Conservation (phyloP, 768 basidiomycete genomes). For the Boletus bicolor region DNA sequence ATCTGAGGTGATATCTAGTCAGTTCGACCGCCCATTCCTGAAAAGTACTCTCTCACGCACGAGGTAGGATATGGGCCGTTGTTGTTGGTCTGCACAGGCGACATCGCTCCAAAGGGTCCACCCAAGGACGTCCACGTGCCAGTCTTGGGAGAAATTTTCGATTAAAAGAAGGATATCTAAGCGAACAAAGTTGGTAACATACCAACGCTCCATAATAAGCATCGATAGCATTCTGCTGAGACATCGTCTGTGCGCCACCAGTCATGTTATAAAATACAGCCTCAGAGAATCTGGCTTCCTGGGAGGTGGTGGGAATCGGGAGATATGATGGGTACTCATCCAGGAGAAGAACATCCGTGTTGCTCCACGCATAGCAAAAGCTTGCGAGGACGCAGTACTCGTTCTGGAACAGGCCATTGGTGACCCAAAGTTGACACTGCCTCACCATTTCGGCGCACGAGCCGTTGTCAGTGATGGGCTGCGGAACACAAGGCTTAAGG, state of each 20-base stretch:
- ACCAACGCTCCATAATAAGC: conserved; percentile 22
- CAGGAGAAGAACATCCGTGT: conserved; percentile 19
- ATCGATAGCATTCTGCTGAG: conserved; percentile 20
- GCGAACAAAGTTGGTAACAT: not conserved
- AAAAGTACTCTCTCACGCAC: not conserved
- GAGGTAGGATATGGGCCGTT: conserved; percentile 23
- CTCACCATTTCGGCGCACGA: conserved; percentile 17
- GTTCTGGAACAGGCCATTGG: conserved; percentile 24
- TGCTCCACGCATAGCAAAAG: conserved; percentile 24
- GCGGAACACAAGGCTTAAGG: conserved; percentile 15
- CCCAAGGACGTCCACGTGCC: conserved; percentile 7
- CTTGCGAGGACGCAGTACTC: conserved; percentile 24
- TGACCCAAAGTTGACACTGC: conserved; percentile 21
- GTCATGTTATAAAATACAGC: conserved; percentile 22
- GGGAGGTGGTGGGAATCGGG: conserved; percentile 7
- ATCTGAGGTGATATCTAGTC: conserved; percentile 1
- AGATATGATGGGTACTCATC: conserved; percentile 12
- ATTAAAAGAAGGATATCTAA: not conserved
- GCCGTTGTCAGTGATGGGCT: conserved; percentile 21
- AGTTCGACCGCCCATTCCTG: not conserved
- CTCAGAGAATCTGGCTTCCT: conserved; percentile 15
- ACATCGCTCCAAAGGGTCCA: conserved; percentile 6
- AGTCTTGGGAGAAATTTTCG: conserved; percentile 2
- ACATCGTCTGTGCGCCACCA: conserved; percentile 14
- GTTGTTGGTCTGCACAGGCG: conserved; percentile 3